phyloP scores from a whole-genome alignment of 176 grass and related monocot genomes.

The Phoenix dactylifera region DNA sequence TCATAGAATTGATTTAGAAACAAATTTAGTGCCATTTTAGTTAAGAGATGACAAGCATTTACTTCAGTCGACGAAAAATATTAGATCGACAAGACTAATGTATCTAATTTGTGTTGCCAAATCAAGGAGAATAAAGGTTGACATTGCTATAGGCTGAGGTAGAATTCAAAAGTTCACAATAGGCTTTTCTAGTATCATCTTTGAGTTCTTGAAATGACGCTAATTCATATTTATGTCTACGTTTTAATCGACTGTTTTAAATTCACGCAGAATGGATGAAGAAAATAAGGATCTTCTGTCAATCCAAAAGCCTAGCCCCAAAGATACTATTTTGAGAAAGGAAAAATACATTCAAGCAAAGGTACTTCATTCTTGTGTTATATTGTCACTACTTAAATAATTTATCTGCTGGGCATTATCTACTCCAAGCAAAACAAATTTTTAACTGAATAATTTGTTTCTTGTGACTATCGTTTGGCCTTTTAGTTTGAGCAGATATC shows the following conservation, averaged over 20 bases:
- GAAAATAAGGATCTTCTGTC: conserved; percentile 39
- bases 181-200: neutral
- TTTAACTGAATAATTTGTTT: neutral
- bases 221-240: neutral
- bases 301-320: conserved; percentile 76
- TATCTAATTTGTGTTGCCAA: neutral
- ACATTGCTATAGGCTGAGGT: neutral
- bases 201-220: too few species aligned
- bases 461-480: neutral
- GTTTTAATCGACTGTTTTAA: neutral
- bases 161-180: neutral
- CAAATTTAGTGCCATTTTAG: too few species aligned
- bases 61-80: too few species aligned
- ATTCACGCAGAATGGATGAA: conserved; percentile 49
- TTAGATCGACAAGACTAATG: too few species aligned
- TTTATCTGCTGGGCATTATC: too few species aligned
- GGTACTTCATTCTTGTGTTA: conserved; percentile 36
- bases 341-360: conserved; percentile 93
- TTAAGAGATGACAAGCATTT: too few species aligned
- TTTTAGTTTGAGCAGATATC: neutral
- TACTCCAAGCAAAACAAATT: too few species aligned
- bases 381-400: too few species aligned
- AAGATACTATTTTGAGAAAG: conserved; percentile 73
- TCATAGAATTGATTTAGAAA: too few species aligned
- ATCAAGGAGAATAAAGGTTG: neutral